These are phyloP conservation scores for Phaeotremella skinneri DNA, from an alignment of 768 basidiomycete species.

Conservation along the genomic window DNA sequence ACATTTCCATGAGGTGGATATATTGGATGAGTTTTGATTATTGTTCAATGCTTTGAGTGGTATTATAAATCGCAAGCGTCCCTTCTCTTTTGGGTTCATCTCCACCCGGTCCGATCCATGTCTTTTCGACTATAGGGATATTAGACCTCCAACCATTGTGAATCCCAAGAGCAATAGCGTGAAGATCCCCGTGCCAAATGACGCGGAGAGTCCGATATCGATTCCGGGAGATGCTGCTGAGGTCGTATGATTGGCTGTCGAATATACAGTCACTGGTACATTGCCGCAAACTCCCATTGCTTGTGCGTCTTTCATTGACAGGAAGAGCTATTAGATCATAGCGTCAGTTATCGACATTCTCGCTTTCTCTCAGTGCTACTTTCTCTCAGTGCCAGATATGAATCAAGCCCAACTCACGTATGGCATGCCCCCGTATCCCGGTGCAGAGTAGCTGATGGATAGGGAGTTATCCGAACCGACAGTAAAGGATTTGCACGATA, in stretches of 20 bases:
- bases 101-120: too few relatives aligned
- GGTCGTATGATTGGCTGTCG: constrained; percentile 16
- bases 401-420: constrained; percentile 28
- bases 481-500: constrained; percentile 39
- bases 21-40: too few relatives aligned
- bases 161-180: background rate
- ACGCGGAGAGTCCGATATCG: background rate
- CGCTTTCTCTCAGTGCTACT: background rate
- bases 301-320: constrained; percentile 26
- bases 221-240: background rate
- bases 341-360: background rate
- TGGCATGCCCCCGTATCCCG: constrained; percentile 47
- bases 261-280: constrained; percentile 17
- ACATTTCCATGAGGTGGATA: too few relatives aligned
- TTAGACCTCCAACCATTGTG: too few relatives aligned
- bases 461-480: constrained; percentile 39
- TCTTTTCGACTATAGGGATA: too few relatives aligned
- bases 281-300: constrained; percentile 29
- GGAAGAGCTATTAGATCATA: constrained; percentile 22
- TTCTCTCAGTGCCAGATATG: background rate
- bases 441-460: constrained; percentile 38
- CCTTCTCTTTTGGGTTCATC: background rate
- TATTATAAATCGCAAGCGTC: too few relatives aligned
- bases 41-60: too few relatives aligned
- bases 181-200: too few relatives aligned